Base-by-base conservation (phyloP, 2,329 filamentous ascomycete genomes). In the Fusarium bulbicola region DNA sequence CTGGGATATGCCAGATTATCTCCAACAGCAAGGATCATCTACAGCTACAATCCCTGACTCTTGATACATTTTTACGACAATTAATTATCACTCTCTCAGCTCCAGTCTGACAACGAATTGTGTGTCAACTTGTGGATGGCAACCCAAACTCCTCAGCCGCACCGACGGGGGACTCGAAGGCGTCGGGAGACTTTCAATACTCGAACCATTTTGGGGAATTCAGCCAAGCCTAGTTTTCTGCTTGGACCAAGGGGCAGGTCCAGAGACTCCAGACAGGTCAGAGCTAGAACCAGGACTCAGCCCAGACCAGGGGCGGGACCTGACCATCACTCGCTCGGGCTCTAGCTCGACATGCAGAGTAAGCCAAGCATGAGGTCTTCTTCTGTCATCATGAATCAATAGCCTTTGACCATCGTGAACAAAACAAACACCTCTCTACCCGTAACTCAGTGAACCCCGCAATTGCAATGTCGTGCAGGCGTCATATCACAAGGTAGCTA, bases 181-280 rank as follows among this genome's bases (percentile, higher is more conserved):
- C 70, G 71, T 66, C 45, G 18, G 59, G 50, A 61, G 56, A 61
- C 65, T 66, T 62, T 66, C 59, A 71, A 73, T 68, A 61, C 46
- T 68, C 58, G 61, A 61, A 63, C 66, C 68, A 49, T 68, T 66
- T 66, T 62, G 24, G 53, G 66, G 26, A 72, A 52, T 49, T 66
- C 70, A 74, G 66, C 63, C 66, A 68, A 68, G 66, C 50, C 54
- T 66, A 61, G 43, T 66, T 49, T 52, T 37, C 62, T 68, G 71
- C 75, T 76, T 66, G 47, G 66, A 46, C 68, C 70, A 77, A 73
- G 74, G 70, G 70, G 70, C 70, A 73, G 54, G 57, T 62, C 72
- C 57, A 56, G 45, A 69, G 34, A 28, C 50, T 54, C 34, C 50
- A 54, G 50, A 54, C 42, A 65, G 54, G 34, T 49, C 56, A 53